phyloP scores from a whole-genome alignment of 2,329 filamentous ascomycete genomes.

The Paramyrothecium roridum region DNA sequence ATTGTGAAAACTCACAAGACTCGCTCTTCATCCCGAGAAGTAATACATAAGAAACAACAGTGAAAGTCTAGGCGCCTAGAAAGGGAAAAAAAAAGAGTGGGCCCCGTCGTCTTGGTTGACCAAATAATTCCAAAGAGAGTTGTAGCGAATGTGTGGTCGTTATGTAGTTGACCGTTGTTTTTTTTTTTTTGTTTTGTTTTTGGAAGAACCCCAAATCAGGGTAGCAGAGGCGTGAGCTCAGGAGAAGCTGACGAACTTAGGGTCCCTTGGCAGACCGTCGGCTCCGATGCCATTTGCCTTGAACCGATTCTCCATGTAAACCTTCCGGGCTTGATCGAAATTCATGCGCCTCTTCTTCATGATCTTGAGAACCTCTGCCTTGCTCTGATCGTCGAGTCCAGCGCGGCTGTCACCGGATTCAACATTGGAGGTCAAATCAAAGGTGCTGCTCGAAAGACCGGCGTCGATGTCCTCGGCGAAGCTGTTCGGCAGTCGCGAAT shows the following conservation, averaged over 20 bases:
- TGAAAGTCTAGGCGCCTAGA: too few species aligned
- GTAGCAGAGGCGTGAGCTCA: conserved; percentile 13
- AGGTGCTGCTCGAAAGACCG: conserved; percentile 77
- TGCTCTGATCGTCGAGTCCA: conserved; percentile 77
- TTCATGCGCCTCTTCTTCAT: conserved; percentile 82
- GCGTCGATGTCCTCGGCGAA: conserved; percentile 86
- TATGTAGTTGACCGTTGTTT: not conserved
- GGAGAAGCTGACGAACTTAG: conserved; percentile 90
- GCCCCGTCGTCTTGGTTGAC: too few species aligned
- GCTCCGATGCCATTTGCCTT: conserved; percentile 82
- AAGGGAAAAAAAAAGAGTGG: too few species aligned
- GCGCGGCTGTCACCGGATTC: conserved; percentile 73
- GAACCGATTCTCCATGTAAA: conserved; percentile 84
- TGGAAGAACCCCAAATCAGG: too few species aligned
- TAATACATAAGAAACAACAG: too few species aligned
- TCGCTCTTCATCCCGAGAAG: too few species aligned
- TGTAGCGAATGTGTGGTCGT: not conserved
- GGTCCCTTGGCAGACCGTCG: conserved; percentile 84
- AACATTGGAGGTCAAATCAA: conserved; percentile 80
- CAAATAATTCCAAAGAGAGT: not conserved
- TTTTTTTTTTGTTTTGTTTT: too few species aligned
- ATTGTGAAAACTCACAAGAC: too few species aligned
- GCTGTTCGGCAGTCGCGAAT: conserved; percentile 71
- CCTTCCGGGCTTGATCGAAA: conserved; percentile 87
- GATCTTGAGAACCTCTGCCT: conserved; percentile 79